phyloP scores from a whole-genome alignment of 805 yeast species.

The Candida pini region DNA sequence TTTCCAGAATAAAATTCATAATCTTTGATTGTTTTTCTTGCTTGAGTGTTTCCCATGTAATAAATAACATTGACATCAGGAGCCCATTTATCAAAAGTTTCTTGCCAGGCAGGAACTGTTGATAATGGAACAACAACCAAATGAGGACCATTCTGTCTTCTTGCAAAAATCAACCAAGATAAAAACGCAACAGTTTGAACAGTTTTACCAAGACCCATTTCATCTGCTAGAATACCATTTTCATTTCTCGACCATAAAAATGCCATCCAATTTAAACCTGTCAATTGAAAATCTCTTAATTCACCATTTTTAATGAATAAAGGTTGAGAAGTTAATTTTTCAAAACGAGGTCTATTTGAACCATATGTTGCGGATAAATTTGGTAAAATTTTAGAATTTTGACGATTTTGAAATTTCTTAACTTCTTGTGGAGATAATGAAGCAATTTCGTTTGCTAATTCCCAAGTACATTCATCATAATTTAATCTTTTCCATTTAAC shows the following conservation, averaged over 20 bases:
- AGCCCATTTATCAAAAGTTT: conserved; percentile 95
- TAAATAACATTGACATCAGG: conserved; percentile 92
- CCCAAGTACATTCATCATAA: conserved; percentile 98
- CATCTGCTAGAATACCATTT: conserved; percentile 96
- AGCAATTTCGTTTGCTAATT: conserved; percentile 82
- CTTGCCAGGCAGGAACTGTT: conserved; percentile 99
- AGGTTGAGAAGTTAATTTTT: conserved; percentile 83
- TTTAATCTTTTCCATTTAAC: conserved; percentile 93
- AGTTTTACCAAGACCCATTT: conserved; percentile 98
- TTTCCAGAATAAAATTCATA: conserved; percentile 70
- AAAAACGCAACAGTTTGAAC: conserved; percentile 94
- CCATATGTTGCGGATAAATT: conserved; percentile 74
- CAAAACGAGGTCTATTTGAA: conserved; percentile 74
- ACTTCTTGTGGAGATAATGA: conserved; percentile 80
- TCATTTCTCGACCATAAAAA: conserved; percentile 96
- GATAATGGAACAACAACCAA: conserved; percentile 93
- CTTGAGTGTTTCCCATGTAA: conserved; percentile 85
- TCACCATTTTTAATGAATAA: conserved; percentile 85
- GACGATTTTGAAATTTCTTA: conserved; percentile 71
- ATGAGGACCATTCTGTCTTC: conserved; percentile 97
- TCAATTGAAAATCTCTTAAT: conserved; percentile 92
- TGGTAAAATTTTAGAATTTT: conserved; percentile 81
- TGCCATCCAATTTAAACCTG: conserved; percentile 99
- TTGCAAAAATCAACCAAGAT: conserved; percentile 90
- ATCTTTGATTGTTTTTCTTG: conserved; percentile 77